Conservation (phyloP, 129 eudicot genomes). For the Scalesia atractyloides region DNA sequence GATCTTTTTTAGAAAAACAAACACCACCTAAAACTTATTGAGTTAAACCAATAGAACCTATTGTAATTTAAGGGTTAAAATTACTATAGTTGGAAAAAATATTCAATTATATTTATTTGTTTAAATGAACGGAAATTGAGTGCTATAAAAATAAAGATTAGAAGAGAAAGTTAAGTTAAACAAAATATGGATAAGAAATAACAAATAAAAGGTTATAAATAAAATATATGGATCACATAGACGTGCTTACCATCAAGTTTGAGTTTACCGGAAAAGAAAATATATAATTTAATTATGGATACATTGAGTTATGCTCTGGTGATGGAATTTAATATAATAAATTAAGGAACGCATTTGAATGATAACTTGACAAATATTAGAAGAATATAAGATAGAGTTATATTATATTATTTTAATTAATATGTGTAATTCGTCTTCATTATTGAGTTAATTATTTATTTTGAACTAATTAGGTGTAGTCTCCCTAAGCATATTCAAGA, state of each 20-base stretch:
- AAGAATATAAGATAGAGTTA: not conserved
- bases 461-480: not conserved
- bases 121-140: too few species aligned
- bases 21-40: too few species aligned
- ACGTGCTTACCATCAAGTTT: conserved; percentile 40
- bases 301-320: conserved; percentile 28
- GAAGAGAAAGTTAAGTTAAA: not conserved
- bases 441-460: not conserved
- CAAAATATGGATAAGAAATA: not conserved
- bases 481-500: not conserved
- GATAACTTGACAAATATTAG: not conserved
- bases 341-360: not conserved
- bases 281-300: not conserved
- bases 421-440: conserved; percentile 19
- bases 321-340: conserved; percentile 23
- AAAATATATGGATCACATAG: conserved; percentile 13
- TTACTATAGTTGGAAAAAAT: not conserved
- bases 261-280: conserved; percentile 19
- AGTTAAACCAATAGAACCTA: too few species aligned
- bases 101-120: not conserved
- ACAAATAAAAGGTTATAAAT: conserved; percentile 8
- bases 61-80: too few species aligned
- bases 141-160: not conserved
- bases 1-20: too few species aligned
- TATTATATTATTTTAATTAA: not conserved